These are phyloP conservation scores for Aspergillus sp. DNA, from an alignment of 2,329 filamentous ascomycete species.

Conservation along the genomic window DNA sequence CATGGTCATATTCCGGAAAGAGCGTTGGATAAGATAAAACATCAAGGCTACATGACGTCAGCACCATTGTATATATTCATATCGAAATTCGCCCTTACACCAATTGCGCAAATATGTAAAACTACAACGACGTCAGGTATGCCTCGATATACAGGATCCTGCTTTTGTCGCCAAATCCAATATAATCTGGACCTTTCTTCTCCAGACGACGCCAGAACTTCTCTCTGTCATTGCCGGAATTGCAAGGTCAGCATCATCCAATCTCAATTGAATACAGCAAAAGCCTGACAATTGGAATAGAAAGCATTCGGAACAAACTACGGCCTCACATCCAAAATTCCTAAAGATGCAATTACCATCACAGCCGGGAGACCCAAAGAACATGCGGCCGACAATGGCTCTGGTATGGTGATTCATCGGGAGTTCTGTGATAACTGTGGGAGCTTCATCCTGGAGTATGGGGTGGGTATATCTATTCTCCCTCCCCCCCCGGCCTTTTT, in stretches of 20 bases:
- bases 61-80: not conserved
- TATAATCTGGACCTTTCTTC: conserved; percentile 42
- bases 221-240: conserved; percentile 47
- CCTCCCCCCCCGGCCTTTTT: no score
- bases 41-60: not conserved
- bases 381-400: conserved; percentile 46
- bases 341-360: conserved; percentile 38
- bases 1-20: not conserved
- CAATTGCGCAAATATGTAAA: not conserved
- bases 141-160: conserved; percentile 35
- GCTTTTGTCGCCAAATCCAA: conserved; percentile 43
- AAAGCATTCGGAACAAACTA: conserved; percentile 48
- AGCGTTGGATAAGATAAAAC: not conserved
- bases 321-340: conserved; percentile 48
- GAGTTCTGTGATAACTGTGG: conserved; percentile 51
- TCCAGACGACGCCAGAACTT: conserved; percentile 44
- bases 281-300: conserved; percentile 15
- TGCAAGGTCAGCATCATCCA: conserved; percentile 38
- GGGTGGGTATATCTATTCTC: conserved; percentile 31
- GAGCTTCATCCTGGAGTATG: conserved; percentile 47
- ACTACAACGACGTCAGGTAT: conserved; percentile 8
- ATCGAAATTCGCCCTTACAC: not conserved
- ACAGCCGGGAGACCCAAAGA: conserved; percentile 35
- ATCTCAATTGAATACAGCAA: not conserved
- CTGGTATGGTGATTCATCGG: conserved; percentile 41